Conservation (phyloP, 2,329 filamentous ascomycete species). For the Trichophyton rubrum region DNA sequence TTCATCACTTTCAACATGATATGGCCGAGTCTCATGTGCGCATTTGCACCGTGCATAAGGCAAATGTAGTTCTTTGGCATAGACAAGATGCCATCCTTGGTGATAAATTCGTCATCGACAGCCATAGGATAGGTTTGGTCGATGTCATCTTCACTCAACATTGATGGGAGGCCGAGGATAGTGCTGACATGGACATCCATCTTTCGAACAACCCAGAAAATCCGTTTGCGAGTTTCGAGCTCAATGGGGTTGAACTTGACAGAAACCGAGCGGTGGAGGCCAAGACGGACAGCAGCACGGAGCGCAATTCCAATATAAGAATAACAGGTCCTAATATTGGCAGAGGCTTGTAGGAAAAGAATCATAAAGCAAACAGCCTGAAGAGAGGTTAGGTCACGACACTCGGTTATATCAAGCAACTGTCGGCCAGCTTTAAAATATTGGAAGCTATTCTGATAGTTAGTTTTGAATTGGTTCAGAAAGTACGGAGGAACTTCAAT, state of each 20-base stretch:
- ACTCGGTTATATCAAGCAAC: constrained; percentile 50
- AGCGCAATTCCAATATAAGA: constrained; percentile 68
- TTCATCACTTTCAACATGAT: constrained; percentile 51
- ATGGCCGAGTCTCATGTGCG: constrained; percentile 45
- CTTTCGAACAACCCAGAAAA: constrained; percentile 40
- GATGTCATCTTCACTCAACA: constrained; percentile 39
- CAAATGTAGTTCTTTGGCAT: constrained; percentile 45
- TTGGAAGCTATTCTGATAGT: constrained; percentile 45
- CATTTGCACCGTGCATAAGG: constrained; percentile 48
- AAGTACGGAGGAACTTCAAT: constrained; percentile 2
- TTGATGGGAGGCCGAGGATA: constrained; percentile 37
- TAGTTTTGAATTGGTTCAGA: neutral
- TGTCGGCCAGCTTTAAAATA: constrained; percentile 58
- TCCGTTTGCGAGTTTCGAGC: constrained; percentile 60
- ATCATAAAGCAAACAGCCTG: constrained; percentile 71
- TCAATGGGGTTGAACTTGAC: constrained; percentile 59
- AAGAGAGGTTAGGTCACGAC: constrained; percentile 59
- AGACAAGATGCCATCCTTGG: constrained; percentile 34
- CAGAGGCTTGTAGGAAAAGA: constrained; percentile 66
- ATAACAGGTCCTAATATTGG: constrained; percentile 67
- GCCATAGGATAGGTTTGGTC: constrained; percentile 38
- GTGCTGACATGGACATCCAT: constrained; percentile 41
- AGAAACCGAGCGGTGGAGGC: constrained; percentile 60
- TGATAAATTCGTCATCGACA: constrained; percentile 38
- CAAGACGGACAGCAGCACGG: constrained; percentile 62